Evolutionary conservation across 129 eudicot species (phyloP).

Genomic region (Artemisia argyi): DNA sequence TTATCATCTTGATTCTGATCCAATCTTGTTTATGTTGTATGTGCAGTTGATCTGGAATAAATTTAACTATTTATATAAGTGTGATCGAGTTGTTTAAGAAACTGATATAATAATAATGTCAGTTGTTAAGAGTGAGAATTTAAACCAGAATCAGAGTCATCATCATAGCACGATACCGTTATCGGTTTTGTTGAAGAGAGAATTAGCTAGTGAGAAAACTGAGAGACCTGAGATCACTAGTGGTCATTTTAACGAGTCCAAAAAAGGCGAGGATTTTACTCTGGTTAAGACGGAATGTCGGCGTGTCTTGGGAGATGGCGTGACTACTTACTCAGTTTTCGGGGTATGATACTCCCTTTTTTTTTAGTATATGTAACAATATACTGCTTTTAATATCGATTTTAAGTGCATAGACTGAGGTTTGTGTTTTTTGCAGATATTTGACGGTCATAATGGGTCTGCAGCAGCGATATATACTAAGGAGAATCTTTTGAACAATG

Average conservation of each 20-base stretch:
- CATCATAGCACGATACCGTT: slow-evolving; percentile 80
- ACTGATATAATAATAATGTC: slow-evolving; percentile 58
- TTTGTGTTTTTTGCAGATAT: slow-evolving; percentile 56
- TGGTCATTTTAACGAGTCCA: slow-evolving; percentile 81
- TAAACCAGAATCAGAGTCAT: too few relatives aligned
- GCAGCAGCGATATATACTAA: slow-evolving; percentile 94
- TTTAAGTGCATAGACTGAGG: neutral
- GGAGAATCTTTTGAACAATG: slow-evolving; percentile 85
- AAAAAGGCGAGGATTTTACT: slow-evolving; percentile 93
- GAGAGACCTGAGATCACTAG: slow-evolving; percentile 69
- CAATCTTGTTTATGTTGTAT: slow-evolving; percentile 16
- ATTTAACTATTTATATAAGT: neutral
- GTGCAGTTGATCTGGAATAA: slow-evolving; percentile 31
- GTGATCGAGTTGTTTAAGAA: slow-evolving; percentile 18
- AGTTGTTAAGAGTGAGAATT: slow-evolving; percentile 46
- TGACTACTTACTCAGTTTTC: slow-evolving; percentile 78
- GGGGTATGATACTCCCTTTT: slow-evolving; percentile 46
- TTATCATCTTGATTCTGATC: neutral
- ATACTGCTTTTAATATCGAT: neutral
- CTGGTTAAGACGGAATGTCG: slow-evolving; percentile 80
- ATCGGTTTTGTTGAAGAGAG: slow-evolving; percentile 84
- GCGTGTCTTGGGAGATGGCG: slow-evolving; percentile 79
- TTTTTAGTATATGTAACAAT: neutral
- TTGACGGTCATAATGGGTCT: slow-evolving; percentile 96
- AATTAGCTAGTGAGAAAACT: slow-evolving; percentile 82